Conservation (phyloP, 495 filamentous ascomycete genomes). For the Aspergillus heteromorphus region DNA sequence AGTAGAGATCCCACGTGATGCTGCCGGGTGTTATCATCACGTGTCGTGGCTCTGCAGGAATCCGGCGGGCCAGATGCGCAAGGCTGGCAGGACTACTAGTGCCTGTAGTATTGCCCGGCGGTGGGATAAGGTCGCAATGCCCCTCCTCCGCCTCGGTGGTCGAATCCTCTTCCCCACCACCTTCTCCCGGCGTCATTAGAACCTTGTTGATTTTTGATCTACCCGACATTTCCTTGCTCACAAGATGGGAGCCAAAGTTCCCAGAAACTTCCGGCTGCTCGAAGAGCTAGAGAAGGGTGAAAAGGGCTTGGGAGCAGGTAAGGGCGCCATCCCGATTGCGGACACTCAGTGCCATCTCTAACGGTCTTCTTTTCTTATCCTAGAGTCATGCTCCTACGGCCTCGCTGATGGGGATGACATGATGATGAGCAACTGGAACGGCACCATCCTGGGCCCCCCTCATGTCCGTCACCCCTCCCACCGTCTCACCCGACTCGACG, state of each 20-base stretch:
- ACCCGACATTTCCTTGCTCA: conserved; percentile 1
- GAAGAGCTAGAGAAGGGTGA: conserved; percentile 99
- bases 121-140: conserved; percentile 16
- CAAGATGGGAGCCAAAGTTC: conserved; percentile 76
- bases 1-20: conserved; percentile 32
- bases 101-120: too few relatives aligned
- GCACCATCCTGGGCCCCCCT: conserved; percentile 92
- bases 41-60: conserved; percentile 6
- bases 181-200: neutral
- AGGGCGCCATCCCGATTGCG: conserved; percentile 5
- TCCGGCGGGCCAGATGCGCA: conserved; percentile 1
- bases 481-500: neutral
- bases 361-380: conserved; percentile 6
- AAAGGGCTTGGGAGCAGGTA: conserved; percentile 92
- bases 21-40: conserved; percentile 18
- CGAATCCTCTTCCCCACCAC: conserved; percentile 2
- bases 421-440: conserved; percentile 98
- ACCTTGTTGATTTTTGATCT: neutral
- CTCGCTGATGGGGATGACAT: conserved; percentile 92
- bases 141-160: conserved; percentile 21
- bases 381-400: conserved; percentile 96
- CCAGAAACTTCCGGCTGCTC: conserved; percentile 89
- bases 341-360: neutral
- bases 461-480: conserved; percentile 58
- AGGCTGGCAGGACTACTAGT: neutral